Conservation (phyloP, 331 rosid species). For the Erythrophleum ivorense region DNA sequence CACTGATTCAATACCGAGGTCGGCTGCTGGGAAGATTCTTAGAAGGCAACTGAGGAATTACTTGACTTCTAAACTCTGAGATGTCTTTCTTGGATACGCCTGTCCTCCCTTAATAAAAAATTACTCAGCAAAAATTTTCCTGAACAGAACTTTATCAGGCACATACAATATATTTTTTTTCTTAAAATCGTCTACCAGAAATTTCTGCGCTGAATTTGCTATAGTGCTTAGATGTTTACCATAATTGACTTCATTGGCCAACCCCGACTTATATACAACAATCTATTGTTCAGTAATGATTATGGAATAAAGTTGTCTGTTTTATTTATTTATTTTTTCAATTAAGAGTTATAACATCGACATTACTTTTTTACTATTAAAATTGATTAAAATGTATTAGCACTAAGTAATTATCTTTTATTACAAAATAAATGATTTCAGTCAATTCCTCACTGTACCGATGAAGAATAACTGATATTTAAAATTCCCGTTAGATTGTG, state of each 20-base stretch:
- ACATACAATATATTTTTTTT: neutral
- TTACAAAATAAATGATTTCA: neutral
- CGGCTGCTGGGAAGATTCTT: constrained; percentile 87
- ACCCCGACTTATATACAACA: no score
- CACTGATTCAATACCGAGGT: constrained; percentile 69
- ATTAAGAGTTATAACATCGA: neutral
- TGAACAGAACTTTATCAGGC: neutral
- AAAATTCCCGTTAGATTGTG: neutral
- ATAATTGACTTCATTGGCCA: neutral
- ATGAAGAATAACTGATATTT: no score
- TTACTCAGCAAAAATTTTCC: neutral
- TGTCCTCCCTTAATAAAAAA: no score
- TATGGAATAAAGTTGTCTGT: neutral
- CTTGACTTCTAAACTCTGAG: constrained; percentile 60
- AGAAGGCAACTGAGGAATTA: constrained; percentile 57
- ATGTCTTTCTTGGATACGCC: neutral
- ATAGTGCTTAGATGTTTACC: neutral
- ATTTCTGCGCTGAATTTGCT: neutral
- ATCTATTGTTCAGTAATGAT: neutral
- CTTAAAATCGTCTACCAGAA: neutral
- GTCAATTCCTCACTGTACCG: no score
- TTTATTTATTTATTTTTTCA: neutral
- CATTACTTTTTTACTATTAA: neutral
- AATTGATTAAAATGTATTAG: neutral
- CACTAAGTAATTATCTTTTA: neutral